Base-by-base conservation (phyloP, 2,329 filamentous ascomycete genomes). In the Periglandula ipomoeae region DNA sequence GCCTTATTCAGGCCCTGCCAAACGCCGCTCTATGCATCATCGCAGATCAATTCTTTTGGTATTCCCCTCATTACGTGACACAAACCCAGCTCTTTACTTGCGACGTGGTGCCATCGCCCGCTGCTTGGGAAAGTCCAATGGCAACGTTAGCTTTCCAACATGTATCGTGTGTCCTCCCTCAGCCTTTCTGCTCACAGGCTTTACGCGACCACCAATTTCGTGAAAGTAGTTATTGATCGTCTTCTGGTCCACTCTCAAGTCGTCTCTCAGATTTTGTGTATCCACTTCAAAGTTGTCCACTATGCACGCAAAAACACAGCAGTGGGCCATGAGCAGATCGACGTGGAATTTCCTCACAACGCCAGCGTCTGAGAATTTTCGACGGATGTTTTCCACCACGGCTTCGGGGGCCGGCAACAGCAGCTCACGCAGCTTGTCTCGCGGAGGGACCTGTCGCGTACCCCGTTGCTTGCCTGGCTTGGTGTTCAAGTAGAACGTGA, bases 41-140 rank as follows among this genome's bases (percentile, higher is more conserved):
- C 22, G 20, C 47, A 38, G 30, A 24, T 23, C 40, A 19, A 22
- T 26, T 5, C 41, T 45, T 26, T 43, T 27, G n/a, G 7, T 17
- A 24, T 45, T 23, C 41, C 23, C 32, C 6, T 23, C 9, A 17
- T 2, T 5, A 17, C 9, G 32, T 45, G 24, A 32, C 13, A 19
- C 10, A 20, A 35, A n/a, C 30, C 19, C 17, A 17, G 13, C 32
- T 2, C 17, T 17, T 32, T 52, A 54, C 46, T 52, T 49, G 23
- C 50, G 58, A 44, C 7, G 61, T 73, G 20, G 74, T 24, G 49
- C 52, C 17, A 66, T 63, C 22, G 62, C 59, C 46, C 64, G 61
- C 57, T 68, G 66, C 70, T 85, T 89, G 1, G 91, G 93, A 63
- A 96, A 96, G 51, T 83, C 76, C 42, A 96, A 70, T 3, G 93